phyloP scores from a whole-genome alignment of 345 rosid species.

The Dimocarpus longan region DNA sequence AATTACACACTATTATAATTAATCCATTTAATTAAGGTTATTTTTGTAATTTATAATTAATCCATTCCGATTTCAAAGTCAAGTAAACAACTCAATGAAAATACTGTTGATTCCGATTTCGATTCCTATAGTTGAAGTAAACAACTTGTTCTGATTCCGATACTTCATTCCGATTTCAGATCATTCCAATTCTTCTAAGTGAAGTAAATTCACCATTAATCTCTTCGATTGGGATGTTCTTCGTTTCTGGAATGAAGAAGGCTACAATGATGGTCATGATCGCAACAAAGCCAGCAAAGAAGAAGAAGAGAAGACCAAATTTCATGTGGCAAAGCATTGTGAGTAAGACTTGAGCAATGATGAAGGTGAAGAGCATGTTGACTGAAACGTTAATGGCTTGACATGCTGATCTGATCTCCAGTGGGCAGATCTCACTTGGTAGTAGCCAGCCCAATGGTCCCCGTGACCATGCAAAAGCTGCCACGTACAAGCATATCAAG shows the following conservation, averaged over 20 bases:
- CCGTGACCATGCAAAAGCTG: constrained; percentile 68
- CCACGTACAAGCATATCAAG: constrained; percentile 45
- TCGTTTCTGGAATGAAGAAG: constrained; percentile 53
- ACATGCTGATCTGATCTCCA: constrained; percentile 53
- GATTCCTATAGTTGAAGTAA: too few relatives aligned
- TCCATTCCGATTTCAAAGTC: too few relatives aligned
- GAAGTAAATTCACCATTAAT: too few relatives aligned
- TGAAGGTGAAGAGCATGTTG: constrained; percentile 61
- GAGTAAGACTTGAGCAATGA: constrained; percentile 51
- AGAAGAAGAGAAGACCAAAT: constrained; percentile 52
- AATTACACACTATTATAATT: too few relatives aligned
- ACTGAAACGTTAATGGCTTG: constrained; percentile 51
- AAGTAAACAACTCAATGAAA: too few relatives aligned
- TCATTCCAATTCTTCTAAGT: too few relatives aligned
- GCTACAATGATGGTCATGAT: constrained; percentile 48
- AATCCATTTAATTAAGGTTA: too few relatives aligned
- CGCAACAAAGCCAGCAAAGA: constrained; percentile 43
- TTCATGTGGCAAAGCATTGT: constrained; percentile 59
- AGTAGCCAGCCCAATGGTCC: constrained; percentile 64
- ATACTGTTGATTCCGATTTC: too few relatives aligned
- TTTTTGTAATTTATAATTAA: too few relatives aligned
- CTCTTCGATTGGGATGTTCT: constrained; percentile 54
- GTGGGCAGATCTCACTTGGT: constrained; percentile 53
- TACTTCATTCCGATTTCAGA: too few relatives aligned
- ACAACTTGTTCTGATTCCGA: too few relatives aligned